Base-by-base conservation (phyloP, 768 basidiomycete species). In the Pisolithus microcarpus region DNA sequence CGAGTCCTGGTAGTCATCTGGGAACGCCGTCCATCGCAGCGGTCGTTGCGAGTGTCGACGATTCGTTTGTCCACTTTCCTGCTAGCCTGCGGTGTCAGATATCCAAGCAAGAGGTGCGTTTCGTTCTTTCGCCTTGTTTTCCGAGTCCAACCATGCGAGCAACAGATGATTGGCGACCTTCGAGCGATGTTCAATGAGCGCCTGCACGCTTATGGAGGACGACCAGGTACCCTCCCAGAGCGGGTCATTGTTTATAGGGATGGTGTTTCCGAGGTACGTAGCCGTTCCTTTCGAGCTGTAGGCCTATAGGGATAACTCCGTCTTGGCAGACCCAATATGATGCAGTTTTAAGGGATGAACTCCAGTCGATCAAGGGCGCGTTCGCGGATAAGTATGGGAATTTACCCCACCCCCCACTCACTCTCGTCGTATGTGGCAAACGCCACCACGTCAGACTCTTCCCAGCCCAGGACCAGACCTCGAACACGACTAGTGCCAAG, bases 211-310 rank as follows among this genome's bases (percentile, higher is more conserved):
- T 77, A 66, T 63, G 50, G 61, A 38, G 48, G 42, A 8, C 62
- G 55, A 43, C 70, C 65, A 49, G 62, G 56, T 13, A 65, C 62
- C 2, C 64, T 78, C 2, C 76, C 76, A 2, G 56, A 61, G 24
- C 69, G 76, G 13, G 63, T 78, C 43, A 39, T 78, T 19, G 68
- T 78, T 10, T 78, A 76, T 53, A 68, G 76, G 2, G 86, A 87
- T 60, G 87, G 87, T 42, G 82, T 87, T 21, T 86, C 84, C 1
- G 85, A 87, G 70, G 85, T 83, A 44, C 38, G 64, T 36, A 31
- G 24, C 9, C 30, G 10, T 30, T 7, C 9, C 30, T 30, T 30
- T 30, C 30, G 30, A 30, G 30, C 30, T 30, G 10, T 30, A 7
- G 30, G 1, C 8, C 30, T 10, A 30, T 9, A 30, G 30, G 5